phyloP scores from a whole-genome alignment of 192 early-diverging fungal species.

The Blastocladiella britannica region DNA sequence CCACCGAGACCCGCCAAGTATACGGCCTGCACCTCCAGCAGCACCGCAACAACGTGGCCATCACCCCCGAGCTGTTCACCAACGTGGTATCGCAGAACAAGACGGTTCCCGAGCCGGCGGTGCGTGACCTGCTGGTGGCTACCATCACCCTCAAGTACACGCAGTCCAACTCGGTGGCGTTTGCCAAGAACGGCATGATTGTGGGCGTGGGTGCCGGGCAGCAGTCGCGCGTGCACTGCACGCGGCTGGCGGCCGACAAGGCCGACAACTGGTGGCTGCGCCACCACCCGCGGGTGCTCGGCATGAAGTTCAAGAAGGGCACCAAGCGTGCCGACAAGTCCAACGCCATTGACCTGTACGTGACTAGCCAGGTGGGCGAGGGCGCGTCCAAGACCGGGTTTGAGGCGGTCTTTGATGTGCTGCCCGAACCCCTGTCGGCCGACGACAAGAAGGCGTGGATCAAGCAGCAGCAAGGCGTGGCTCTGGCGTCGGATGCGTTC shows the following conservation, averaged over 20 bases:
- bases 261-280: slow-evolving; percentile 97
- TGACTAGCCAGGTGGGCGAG: slow-evolving; percentile 69
- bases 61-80: slow-evolving; percentile 51
- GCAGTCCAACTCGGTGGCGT: slow-evolving; percentile 97
- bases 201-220: slow-evolving; percentile 95
- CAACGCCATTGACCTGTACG: slow-evolving; percentile 91
- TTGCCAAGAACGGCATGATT: slow-evolving; percentile 92
- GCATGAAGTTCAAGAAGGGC: slow-evolving; percentile 61
- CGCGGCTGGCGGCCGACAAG: slow-evolving; percentile 95
- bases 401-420: slow-evolving; percentile 49
- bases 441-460: slow-evolving; percentile 62
- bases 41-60: slow-evolving; percentile 69
- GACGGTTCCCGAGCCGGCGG: slow-evolving; percentile 36
- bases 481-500: slow-evolving; percentile 90
- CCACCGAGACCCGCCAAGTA: slow-evolving; percentile 77
- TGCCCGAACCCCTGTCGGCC: slow-evolving; percentile 58
- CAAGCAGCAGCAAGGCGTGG: slow-evolving; percentile 44
- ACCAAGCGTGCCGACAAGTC: slow-evolving; percentile 88
- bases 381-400: slow-evolving; percentile 14
- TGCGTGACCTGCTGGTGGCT: slow-evolving; percentile 80
- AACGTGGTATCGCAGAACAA: slow-evolving; percentile 73
- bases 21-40: slow-evolving; percentile 83
- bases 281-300: slow-evolving; percentile 86
- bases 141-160: slow-evolving; percentile 98
- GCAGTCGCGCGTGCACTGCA: slow-evolving; percentile 97